These are phyloP conservation scores for Sporothrix mexicana DNA, from an alignment of 2,329 filamentous ascomycete species.

Conservation along the genomic window DNA sequence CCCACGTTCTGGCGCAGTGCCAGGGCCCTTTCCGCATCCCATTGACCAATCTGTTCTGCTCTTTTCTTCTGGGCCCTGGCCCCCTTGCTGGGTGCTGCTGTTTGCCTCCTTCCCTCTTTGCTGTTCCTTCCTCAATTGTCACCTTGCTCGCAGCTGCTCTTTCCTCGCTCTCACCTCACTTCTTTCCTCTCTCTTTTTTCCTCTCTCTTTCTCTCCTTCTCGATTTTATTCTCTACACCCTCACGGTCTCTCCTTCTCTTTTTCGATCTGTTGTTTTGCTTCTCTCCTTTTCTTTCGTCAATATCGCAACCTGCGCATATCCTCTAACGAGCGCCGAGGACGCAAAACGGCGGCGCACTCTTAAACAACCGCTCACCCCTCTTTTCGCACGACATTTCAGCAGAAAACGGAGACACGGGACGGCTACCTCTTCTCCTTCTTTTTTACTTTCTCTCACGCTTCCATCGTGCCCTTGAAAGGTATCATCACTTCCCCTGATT, in stretches of 20 bases:
- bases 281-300: not conserved
- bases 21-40: slow-evolving; percentile 17
- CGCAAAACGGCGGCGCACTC: not conserved
- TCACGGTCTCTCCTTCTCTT: not conserved
- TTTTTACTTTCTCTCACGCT: not conserved
- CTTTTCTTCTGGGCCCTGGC: slow-evolving; percentile 29
- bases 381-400: not conserved
- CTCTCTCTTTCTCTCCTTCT: not conserved
- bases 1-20: slow-evolving; percentile 24
- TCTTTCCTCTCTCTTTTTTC: slow-evolving; percentile 3
- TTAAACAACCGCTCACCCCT: slow-evolving; percentile 13
- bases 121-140: slow-evolving; percentile 28
- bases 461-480: not conserved
- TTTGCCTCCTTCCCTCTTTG: slow-evolving; percentile 22
- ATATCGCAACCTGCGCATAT: slow-evolving; percentile 14
- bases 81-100: slow-evolving; percentile 4
- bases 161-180: slow-evolving; percentile 4
- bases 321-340: not conserved
- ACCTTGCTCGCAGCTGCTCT: slow-evolving; percentile 15
- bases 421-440: not conserved
- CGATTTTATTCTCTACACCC: not conserved
- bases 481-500: not conserved
- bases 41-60: slow-evolving; percentile 32
- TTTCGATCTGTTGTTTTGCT: not conserved
- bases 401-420: slow-evolving; percentile 23